Conservation (phyloP, 805 yeast genomes). For the Torulaspora quercuum region DNA sequence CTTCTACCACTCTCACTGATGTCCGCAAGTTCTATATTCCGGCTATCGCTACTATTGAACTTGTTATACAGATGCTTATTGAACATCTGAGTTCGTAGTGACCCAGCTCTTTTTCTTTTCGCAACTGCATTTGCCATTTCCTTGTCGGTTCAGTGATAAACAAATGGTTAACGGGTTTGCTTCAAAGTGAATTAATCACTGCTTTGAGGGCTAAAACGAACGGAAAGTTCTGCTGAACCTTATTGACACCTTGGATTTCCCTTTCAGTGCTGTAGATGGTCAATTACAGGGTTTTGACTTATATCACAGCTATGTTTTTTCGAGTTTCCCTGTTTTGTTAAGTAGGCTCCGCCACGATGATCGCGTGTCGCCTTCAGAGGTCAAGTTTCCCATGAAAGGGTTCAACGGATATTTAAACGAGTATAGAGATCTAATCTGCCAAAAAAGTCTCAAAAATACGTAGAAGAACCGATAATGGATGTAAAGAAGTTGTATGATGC, state of each 20-base stretch:
- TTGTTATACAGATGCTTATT: constrained; percentile 33
- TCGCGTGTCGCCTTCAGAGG: not conserved
- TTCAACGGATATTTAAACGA: constrained; percentile 3
- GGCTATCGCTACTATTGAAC: constrained; percentile 18
- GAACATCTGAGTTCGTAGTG: constrained; percentile 36
- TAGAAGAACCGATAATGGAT: constrained; percentile 9
- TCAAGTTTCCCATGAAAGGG: constrained; percentile 5
- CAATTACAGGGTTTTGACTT: no score
- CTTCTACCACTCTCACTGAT: constrained; percentile 10
- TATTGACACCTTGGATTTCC: no score
- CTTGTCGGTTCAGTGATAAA: no score
- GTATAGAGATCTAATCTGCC: no score
- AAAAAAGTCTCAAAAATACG: not conserved
- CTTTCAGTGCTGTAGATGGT: no score
- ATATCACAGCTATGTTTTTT: no score
- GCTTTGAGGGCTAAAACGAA: not conserved
- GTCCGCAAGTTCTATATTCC: constrained; percentile 19
- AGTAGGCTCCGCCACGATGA: constrained; percentile 6
- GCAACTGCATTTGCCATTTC: constrained; percentile 12
- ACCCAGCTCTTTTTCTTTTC: constrained; percentile 31
- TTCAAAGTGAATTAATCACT: not conserved
- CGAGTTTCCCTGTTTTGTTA: constrained; percentile 1
- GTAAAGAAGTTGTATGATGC: constrained; percentile 36
- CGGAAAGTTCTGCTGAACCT: not conserved
- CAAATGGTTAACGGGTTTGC: no score